A percentile compares a stretch with the other conserved stretches of the same genome.
Evolutionary conservation across 2,329 filamentous ascomycete species (phyloP).

Genomic region (Fusarium burgessii): DNA sequence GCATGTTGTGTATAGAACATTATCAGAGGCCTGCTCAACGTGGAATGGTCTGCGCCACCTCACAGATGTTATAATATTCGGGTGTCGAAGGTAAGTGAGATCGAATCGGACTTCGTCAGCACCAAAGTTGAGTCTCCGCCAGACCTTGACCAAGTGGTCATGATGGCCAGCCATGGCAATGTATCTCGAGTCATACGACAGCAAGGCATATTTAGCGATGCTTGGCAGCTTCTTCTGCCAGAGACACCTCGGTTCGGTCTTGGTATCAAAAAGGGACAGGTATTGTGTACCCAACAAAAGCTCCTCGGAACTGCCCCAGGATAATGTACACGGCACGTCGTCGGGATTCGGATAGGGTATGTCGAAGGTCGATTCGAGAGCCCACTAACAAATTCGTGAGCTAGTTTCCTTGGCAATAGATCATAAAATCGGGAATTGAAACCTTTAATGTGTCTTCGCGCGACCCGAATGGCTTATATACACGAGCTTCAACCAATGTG

Average conservation of each 20-base stretch:
- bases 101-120: conserved; percentile 88
- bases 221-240: conserved; percentile 84
- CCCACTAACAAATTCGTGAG: conserved; percentile 63
- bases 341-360: conserved; percentile 48
- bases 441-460: conserved; percentile 82
- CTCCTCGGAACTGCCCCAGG: conserved; percentile 90
- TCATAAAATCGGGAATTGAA: conserved; percentile 41
- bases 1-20: conserved; percentile 91
- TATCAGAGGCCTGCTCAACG: conserved; percentile 81
- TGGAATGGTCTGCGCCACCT: conserved; percentile 88
- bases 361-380: conserved; percentile 71
- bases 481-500: conserved; percentile 73
- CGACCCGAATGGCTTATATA: conserved; percentile 81
- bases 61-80: conserved; percentile 80
- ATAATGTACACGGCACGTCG: conserved; percentile 66
- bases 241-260: conserved; percentile 63
- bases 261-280: conserved; percentile 75
- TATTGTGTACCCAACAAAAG: conserved; percentile 79
- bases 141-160: conserved; percentile 90
- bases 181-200: conserved; percentile 89
- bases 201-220: conserved; percentile 76
- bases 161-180: conserved; percentile 84
- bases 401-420: conserved; percentile 7
- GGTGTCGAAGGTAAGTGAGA: conserved; percentile 89
- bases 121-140: conserved; percentile 88